A percentile compares a stretch with the other conserved stretches of the same genome.
Evolutionary conservation across 208 protist species (phyloP).

Genomic region (Trypanosoma congolense): DNA sequence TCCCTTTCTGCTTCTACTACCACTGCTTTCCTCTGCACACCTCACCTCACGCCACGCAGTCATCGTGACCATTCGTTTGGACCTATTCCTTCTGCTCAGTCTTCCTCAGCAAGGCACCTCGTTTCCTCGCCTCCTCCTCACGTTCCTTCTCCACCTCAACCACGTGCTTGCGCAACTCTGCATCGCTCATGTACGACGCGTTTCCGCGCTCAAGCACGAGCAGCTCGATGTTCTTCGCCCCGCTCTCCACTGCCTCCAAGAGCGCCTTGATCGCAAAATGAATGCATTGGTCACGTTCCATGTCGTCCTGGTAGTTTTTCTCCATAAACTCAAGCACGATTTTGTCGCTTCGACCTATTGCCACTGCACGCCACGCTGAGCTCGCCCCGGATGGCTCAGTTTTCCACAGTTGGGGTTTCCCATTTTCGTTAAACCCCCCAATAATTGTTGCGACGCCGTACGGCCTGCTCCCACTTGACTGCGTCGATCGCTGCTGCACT

Average conservation of each 20-base stretch:
- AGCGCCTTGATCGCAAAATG: slow-evolving; percentile 97
- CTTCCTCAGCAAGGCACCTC: slow-evolving; percentile 76
- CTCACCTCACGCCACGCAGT: too few relatives aligned
- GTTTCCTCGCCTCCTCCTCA: slow-evolving; percentile 82
- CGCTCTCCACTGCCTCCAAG: slow-evolving; percentile 96
- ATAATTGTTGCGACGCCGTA: slow-evolving; percentile 99
- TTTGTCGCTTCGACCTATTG: slow-evolving; percentile 94
- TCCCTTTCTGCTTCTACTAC: too few relatives aligned
- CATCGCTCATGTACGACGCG: slow-evolving; percentile 63
- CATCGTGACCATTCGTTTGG: too few relatives aligned
- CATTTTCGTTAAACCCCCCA: slow-evolving; percentile 97
- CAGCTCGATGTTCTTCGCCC: slow-evolving; percentile 88
- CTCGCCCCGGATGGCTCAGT: slow-evolving; percentile 85
- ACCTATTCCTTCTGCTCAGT: slow-evolving; percentile 24
- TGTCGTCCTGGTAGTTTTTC: slow-evolving; percentile 95
- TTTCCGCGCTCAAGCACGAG: slow-evolving; percentile 73
- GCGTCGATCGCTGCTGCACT: slow-evolving; percentile 98
- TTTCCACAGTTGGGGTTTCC: slow-evolving; percentile 90
- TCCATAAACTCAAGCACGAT: slow-evolving; percentile 99
- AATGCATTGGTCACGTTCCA: slow-evolving; percentile 89
- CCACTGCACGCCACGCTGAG: slow-evolving; percentile 73
- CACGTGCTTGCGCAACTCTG: slow-evolving; percentile 77
- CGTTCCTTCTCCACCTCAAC: slow-evolving; percentile 81
- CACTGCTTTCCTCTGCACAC: too few relatives aligned
- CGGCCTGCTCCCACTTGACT: slow-evolving; percentile 97